Conservation (phyloP, 805 yeast species). For the Candida fluviatilis region DNA sequence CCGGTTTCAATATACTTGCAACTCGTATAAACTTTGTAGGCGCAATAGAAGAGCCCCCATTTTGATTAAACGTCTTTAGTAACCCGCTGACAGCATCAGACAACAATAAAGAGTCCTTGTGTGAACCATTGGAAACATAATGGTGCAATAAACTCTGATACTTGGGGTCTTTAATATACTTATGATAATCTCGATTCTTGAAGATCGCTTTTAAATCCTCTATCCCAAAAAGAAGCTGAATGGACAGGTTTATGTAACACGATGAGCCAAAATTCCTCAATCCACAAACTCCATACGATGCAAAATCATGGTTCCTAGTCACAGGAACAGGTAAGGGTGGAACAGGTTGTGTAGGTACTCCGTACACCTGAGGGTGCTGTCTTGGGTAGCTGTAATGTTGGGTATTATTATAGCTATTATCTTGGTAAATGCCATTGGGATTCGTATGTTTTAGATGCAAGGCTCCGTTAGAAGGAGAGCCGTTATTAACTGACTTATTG, state of each 20-base stretch:
- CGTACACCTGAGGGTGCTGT: not conserved
- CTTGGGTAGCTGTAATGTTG: not conserved
- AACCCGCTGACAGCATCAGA: conserved; percentile 51
- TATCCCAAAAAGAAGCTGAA: conserved; percentile 65
- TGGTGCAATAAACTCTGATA: conserved; percentile 19
- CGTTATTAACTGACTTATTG: no score
- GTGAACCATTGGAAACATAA: conserved; percentile 10
- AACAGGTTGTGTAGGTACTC: not conserved
- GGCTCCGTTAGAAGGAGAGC: no score
- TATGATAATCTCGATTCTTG: conserved; percentile 38
- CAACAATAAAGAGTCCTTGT: conserved; percentile 23
- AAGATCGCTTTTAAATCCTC: conserved; percentile 47
- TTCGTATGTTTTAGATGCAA: no score
- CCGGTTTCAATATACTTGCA: conserved; percentile 55
- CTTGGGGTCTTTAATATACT: conserved; percentile 35
- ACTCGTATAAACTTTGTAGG: conserved; percentile 60
- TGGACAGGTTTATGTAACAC: conserved; percentile 71
- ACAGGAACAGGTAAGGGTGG: not conserved
- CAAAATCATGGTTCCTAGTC: not conserved
- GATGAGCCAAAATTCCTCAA: conserved; percentile 67
- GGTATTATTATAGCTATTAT: not conserved
- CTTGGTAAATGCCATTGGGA: no score
- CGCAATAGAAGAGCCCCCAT: conserved; percentile 59
- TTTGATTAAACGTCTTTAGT: conserved; percentile 52
- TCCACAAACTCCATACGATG: conserved; percentile 49